Percentiles rank a stretch among this genome's conserved stretches.
Evolutionary conservation across 805 yeast genomes (phyloP).

Genomic region (Vanderwaltozyma polyspora): DNA sequence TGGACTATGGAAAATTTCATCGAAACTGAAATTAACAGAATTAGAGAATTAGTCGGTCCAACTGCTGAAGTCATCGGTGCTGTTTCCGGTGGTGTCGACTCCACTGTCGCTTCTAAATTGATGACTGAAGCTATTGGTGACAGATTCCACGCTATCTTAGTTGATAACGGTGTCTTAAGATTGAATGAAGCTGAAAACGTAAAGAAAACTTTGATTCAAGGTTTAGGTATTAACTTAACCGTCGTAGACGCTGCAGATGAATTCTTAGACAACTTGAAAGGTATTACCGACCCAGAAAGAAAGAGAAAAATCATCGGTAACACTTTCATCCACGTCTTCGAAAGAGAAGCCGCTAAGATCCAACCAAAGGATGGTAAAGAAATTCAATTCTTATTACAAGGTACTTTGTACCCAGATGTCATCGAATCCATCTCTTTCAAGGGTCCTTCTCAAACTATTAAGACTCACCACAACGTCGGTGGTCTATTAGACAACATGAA

Average conservation of each 20-base stretch:
- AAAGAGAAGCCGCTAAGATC: conserved; percentile 87
- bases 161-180: conserved; percentile 97
- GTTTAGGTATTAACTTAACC: conserved; percentile 87
- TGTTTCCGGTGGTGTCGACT: conserved; percentile 98
- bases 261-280: conserved; percentile 76
- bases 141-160: conserved; percentile 95
- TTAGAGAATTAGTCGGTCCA: conserved; percentile 86
- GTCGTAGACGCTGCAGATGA: conserved; percentile 91
- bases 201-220: conserved; percentile 79
- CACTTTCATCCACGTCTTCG: conserved; percentile 94
- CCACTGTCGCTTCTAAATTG: conserved; percentile 96
- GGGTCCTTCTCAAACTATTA: conserved; percentile 99
- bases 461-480: conserved; percentile 98
- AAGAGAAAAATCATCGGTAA: conserved; percentile 98
- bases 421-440: conserved; percentile 97
- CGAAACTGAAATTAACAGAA: conserved; percentile 91
- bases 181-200: conserved; percentile 84
- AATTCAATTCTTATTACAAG: conserved; percentile 88
- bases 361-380: conserved; percentile 82
- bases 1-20: conserved; percentile 99
- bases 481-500: conserved; percentile 97
- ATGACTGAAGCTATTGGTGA: conserved; percentile 98
- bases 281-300: conserved; percentile 96
- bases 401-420: conserved; percentile 96
- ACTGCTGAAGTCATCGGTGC: conserved; percentile 99